A percentile compares a stretch with the other conserved stretches of the same genome.
phyloP scores from a whole-genome alignment of 2,329 filamentous ascomycete genomes.

The Fusarium circinatum region DNA sequence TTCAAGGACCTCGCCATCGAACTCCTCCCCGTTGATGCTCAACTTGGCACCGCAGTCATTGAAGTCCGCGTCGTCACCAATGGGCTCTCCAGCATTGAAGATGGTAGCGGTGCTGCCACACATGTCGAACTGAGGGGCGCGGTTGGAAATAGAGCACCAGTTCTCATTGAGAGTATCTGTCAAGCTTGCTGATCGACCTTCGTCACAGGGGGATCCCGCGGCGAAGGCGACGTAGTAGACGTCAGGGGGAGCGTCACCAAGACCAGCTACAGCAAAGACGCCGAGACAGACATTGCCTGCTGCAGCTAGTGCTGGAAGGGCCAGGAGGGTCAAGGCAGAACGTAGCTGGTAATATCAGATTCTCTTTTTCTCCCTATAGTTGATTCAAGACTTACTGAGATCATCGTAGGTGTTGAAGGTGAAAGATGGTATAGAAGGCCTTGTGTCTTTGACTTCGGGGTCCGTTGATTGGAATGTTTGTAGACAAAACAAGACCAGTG shows the following conservation, averaged over 20 bases:
- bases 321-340: fast-evolving
- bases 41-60: not conserved
- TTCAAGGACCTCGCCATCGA: not conserved
- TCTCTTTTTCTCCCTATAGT: fast-evolving
- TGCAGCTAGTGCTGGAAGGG: not conserved
- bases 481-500: fast-evolving
- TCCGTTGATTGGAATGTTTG: fast-evolving
- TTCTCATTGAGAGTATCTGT: not conserved
- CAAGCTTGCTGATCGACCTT: not conserved
- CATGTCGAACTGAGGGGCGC: not conserved
- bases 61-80: not conserved
- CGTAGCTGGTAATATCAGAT: not conserved
- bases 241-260: not conserved
- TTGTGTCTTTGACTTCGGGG: not conserved
- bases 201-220: not conserved
- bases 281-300: not conserved
- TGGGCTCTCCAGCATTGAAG: not conserved
- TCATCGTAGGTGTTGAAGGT: fast-evolving
- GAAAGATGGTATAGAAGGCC: not conserved
- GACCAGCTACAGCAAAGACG: not conserved
- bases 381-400: not conserved
- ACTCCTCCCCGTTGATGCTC: not conserved
- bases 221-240: not conserved
- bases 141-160: not conserved
- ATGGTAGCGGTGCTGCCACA: not conserved